Percentiles rank a stretch among this genome's conserved stretches.
Evolutionary conservation across 352 stramenopile species (phyloP).

Genomic region (Phytopythium mirpurense): DNA sequence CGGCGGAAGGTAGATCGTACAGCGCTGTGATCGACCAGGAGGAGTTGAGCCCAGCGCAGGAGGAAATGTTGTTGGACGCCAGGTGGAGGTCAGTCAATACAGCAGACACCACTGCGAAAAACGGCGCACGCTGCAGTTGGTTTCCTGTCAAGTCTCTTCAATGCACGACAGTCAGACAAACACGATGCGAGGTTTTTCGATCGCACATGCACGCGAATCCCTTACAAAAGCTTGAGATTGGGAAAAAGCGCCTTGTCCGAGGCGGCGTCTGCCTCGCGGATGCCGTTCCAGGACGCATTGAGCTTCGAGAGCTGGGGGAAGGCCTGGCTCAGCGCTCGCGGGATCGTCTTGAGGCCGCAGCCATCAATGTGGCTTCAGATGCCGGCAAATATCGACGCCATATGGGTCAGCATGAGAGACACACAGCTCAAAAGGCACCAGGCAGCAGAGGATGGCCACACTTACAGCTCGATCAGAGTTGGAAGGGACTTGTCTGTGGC

Average conservation of each 20-base stretch:
- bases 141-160: slow-evolving; percentile 18
- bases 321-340: slow-evolving; percentile 2
- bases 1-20: slow-evolving; percentile 2
- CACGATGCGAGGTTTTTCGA: background rate
- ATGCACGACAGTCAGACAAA: background rate
- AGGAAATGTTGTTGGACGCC: slow-evolving; percentile 12
- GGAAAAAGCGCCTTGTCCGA: background rate
- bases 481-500: slow-evolving; percentile 4
- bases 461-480: slow-evolving; percentile 18
- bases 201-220: background rate
- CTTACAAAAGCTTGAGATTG: slow-evolving; percentile 4
- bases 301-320: slow-evolving; percentile 13
- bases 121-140: slow-evolving; percentile 9
- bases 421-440: too few species aligned
- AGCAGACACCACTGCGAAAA: background rate
- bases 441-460: background rate
- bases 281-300: slow-evolving; percentile 18
- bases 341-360: slow-evolving; percentile 9
- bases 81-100: slow-evolving; percentile 14
- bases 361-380: slow-evolving; percentile 12
- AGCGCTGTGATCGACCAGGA: slow-evolving; percentile 7
- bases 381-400: too few species aligned
- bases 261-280: background rate
- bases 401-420: too few species aligned
- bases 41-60: slow-evolving; percentile 9